Conservation (phyloP, 2,329 filamentous ascomycete genomes). For the Capronia epimyces region DNA sequence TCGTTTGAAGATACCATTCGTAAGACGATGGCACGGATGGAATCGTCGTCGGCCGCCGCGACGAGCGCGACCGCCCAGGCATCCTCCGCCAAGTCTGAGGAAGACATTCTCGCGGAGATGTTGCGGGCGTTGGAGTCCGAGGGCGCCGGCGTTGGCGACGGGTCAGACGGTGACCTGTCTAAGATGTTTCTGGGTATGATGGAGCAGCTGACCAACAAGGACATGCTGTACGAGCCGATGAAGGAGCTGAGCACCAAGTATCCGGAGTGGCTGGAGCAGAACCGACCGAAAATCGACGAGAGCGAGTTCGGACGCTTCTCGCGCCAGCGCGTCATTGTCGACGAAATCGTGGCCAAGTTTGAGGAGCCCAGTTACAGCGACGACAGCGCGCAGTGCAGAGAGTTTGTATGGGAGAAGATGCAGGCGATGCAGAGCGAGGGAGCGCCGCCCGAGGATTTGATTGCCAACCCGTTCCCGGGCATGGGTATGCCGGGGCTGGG, state of each 20-base stretch:
- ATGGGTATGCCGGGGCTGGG: conserved; percentile 56
- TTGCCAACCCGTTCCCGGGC: conserved; percentile 54
- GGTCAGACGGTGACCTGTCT: conserved; percentile 74
- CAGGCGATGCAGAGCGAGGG: conserved; percentile 99
- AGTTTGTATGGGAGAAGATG: conserved; percentile 96
- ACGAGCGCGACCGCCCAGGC: conserved; percentile 61
- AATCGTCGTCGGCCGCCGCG: conserved; percentile 77
- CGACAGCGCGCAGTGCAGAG: conserved; percentile 70
- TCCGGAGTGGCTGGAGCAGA: conserved; percentile 78
- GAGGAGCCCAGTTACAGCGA: conserved; percentile 77
- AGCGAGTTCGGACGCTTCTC: conserved; percentile 76
- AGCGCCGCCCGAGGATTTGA: conserved; percentile 80
- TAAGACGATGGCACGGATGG: conserved; percentile 93
- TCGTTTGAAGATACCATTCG: conserved; percentile 86
- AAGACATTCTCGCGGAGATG: conserved; percentile 87
- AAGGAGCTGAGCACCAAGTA: conserved; percentile 94
- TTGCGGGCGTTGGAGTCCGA: conserved; percentile 77
- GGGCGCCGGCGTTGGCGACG: conserved; percentile 47
- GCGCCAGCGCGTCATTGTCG: conserved; percentile 71
- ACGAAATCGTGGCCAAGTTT: conserved; percentile 83
- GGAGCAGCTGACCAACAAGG: conserved; percentile 97
- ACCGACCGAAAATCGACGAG: conserved; percentile 56
- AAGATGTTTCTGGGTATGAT: conserved; percentile 98
- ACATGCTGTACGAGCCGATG: conserved; percentile 97
- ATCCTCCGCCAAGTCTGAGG: conserved; percentile 54